Evolutionary conservation across 345 rosid genomes (phyloP), one percentile per base, ranked within the genome.

Genomic region (Citrus trifoliata): DNA sequence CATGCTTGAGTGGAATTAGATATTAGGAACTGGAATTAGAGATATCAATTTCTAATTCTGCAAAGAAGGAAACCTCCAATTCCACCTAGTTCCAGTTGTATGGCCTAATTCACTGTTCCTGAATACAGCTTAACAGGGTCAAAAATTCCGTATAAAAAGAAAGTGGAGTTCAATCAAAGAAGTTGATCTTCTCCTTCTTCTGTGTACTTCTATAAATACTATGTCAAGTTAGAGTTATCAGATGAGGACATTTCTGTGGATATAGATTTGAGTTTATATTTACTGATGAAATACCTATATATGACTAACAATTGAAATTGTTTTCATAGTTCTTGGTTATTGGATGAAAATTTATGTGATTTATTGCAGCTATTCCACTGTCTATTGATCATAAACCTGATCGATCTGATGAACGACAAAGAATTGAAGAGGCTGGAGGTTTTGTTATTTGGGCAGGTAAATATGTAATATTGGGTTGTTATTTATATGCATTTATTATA

Each of bases 381-480:
- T 88, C 90, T 10, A 59, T 56, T 63, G 90, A 88, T 80, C 90
- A 85, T 78, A 88, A 85, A 67, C 90, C 90, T 67, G 90, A 88
- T 81, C 77, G 87, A 83, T 74, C 86, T 76, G 87, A 88, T 63
- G 88, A 86, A 77, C 86, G 86, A 21, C 85, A 84, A 80, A 84
- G 90, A 77, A 88, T 88, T 59, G 86, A 88, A 75, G 83, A 84
- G 9, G 87, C 87, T 62, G 90, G 90, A 73, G 88, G 90, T 51
- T 85, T 88, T 51, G 24, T 88, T 71, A 71, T 88, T 22, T 88
- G 88, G 90, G 86, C 88, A 61, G 93, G 93, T 90, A 63, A 78
- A 72, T 63, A 62, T 77, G 33, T 35, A 61, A 13, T 67, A 69
- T 70, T 25, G 73, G 12, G 27, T 65, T 65, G 63, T 61, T 70